A percentile compares a stretch with the other conserved stretches of the same genome.
These are phyloP conservation scores for Trypanosomatidae sp. DNA, from an alignment of 208 protist genomes.

Conservation along the genomic window DNA sequence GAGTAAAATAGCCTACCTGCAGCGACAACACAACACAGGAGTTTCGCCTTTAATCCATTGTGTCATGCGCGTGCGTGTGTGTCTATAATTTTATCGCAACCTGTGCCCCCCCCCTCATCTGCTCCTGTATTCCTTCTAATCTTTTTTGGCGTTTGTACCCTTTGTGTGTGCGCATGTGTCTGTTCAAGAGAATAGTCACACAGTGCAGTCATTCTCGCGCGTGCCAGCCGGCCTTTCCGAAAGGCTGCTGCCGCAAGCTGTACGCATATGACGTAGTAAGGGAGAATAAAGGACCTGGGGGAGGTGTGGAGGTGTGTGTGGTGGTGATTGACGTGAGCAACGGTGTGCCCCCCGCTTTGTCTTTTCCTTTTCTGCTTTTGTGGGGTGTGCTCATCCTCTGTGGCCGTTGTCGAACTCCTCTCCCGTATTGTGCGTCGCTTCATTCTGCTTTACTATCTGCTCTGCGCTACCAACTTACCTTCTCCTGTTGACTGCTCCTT, in stretches of 20 bases:
- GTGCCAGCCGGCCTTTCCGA: background rate
- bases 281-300: background rate
- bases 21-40: background rate
- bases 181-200: background rate
- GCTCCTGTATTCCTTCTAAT: conserved; percentile 10
- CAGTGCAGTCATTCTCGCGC: background rate
- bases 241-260: background rate
- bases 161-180: conserved; percentile 3
- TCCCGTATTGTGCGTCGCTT: background rate
- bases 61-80: background rate
- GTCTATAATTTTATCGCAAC: background rate
- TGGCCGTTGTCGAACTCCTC: background rate
- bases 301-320: background rate
- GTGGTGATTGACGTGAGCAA: background rate
- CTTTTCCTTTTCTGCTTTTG: background rate
- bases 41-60: no score
- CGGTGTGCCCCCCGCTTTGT: background rate
- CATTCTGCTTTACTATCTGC: background rate
- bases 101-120: background rate
- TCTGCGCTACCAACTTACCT: background rate
- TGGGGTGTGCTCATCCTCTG: background rate
- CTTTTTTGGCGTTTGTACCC: background rate
- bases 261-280: background rate
- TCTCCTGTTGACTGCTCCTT: background rate
- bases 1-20: background rate